Evolutionary conservation across 768 basidiomycete genomes (phyloP).

Genomic region (Antrodiella citrinella): DNA sequence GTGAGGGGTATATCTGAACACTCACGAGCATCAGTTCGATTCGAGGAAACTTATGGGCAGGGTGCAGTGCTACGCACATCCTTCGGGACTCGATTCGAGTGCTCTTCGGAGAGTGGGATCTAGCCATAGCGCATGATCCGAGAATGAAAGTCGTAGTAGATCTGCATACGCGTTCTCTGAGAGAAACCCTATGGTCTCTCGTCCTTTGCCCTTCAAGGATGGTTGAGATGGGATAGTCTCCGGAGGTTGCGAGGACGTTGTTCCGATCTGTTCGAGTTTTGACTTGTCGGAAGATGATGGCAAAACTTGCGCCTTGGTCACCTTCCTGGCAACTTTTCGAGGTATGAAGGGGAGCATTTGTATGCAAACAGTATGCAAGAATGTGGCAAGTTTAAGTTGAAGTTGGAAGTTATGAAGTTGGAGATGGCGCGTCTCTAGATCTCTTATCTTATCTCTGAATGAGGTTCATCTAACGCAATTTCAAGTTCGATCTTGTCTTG

Average conservation of each 20-base stretch:
- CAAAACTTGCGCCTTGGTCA: slow-evolving; percentile 13
- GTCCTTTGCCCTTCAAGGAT: slow-evolving; percentile 18
- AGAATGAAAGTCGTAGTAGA: slow-evolving; percentile 53
- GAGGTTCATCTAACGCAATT: no score
- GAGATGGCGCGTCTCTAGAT: no score
- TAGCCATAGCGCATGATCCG: slow-evolving; percentile 62
- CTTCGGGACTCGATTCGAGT: slow-evolving; percentile 36
- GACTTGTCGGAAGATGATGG: slow-evolving; percentile 1
- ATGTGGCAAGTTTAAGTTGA: no score
- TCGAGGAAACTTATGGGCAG: no score
- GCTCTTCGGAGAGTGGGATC: slow-evolving; percentile 40
- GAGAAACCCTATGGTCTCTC: slow-evolving; percentile 14
- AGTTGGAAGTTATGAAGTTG: no score
- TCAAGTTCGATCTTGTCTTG: no score
- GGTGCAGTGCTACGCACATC: slow-evolving; percentile 47
- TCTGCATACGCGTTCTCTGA: slow-evolving; percentile 38
- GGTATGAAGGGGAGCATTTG: slow-evolving; percentile 43
- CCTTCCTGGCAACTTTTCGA: slow-evolving; percentile 32
- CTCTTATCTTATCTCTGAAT: no score
- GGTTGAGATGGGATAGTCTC: background rate
- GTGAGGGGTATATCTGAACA: slow-evolving; percentile 55
- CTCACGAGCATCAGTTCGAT: background rate
- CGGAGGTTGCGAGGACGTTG: slow-evolving; percentile 1
- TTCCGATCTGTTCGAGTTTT: background rate
- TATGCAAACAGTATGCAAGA: no score